Conservation (phyloP, 129 eudicot genomes). For the Oenanthe sinensis region DNA sequence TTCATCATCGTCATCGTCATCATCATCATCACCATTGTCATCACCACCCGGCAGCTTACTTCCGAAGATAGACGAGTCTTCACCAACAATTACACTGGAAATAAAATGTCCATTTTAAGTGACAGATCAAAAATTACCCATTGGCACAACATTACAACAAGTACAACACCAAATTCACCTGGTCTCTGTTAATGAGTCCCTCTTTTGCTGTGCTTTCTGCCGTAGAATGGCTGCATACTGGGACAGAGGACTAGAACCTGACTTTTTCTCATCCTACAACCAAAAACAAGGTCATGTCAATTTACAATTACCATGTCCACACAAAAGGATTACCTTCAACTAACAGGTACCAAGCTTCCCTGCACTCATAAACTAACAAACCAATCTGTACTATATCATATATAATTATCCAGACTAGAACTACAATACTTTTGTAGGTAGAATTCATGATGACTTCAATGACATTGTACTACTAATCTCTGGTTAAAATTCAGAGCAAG, state of each 20-base stretch:
- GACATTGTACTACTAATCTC: background rate
- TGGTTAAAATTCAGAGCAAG: background rate
- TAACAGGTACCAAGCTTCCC: background rate
- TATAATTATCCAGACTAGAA: background rate
- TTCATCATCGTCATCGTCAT: no score
- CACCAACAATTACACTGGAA: constrained; percentile 73
- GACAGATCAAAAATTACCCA: background rate
- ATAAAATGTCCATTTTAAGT: background rate
- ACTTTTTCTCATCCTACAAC: constrained; percentile 52
- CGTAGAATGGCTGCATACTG: constrained; percentile 50
- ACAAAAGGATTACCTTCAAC: background rate
- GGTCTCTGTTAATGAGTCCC: constrained; percentile 42
- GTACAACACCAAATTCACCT: constrained; percentile 17
- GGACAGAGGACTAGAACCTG: constrained; percentile 52
- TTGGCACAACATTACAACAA: background rate
- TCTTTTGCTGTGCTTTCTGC: constrained; percentile 62
- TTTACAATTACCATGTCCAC: background rate
- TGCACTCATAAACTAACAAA: background rate
- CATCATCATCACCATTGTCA: constrained; percentile 34
- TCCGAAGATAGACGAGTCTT: constrained; percentile 47
- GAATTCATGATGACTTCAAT: background rate
- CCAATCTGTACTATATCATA: background rate
- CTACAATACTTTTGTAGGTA: background rate
- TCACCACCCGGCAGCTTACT: constrained; percentile 31
- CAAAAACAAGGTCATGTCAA: background rate